Conservation (phyloP, 2,329 filamentous ascomycete genomes). For the Sordariomycetes sp. region DNA sequence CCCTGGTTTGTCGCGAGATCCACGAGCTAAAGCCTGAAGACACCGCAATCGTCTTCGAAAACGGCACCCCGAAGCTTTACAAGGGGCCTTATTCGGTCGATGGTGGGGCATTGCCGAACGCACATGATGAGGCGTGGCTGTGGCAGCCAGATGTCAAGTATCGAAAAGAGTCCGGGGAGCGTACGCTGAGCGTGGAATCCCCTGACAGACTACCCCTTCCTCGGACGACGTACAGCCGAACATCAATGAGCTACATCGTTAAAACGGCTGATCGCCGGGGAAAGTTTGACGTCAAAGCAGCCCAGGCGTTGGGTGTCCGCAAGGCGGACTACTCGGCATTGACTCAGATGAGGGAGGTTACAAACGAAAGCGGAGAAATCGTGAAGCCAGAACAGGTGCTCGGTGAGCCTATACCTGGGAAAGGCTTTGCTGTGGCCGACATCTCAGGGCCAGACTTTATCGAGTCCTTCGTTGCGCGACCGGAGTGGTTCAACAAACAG, state of each 20-base stretch:
- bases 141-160: constrained; percentile 12
- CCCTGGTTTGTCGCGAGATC: not conserved
- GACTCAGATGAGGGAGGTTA: constrained; percentile 52
- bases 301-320: constrained; percentile 54
- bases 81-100: constrained; percentile 41
- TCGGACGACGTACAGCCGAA: constrained; percentile 51
- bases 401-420: constrained; percentile 55
- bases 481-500: constrained; percentile 59
- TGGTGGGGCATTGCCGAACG: constrained; percentile 9
- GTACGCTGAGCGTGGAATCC: not conserved
- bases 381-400: constrained; percentile 86
- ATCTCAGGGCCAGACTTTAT: constrained; percentile 65
- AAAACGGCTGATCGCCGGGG: constrained; percentile 69
- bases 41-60: constrained; percentile 48
- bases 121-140: constrained; percentile 16
- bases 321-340: constrained; percentile 50
- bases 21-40: constrained; percentile 17
- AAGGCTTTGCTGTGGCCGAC: constrained; percentile 72
- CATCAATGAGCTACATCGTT: constrained; percentile 79
- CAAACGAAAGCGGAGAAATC: constrained; percentile 52
- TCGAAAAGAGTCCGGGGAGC: constrained; percentile 2
- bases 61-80: constrained; percentile 61
- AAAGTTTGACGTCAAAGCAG: constrained; percentile 63
- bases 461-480: constrained; percentile 55
- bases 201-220: constrained; percentile 31